A percentile compares a stretch with the other conserved stretches of the same genome.
These are phyloP conservation scores for Saccharomyces hybrid DNA, from an alignment of 1,139 yeast genomes.

Conservation along the genomic window DNA sequence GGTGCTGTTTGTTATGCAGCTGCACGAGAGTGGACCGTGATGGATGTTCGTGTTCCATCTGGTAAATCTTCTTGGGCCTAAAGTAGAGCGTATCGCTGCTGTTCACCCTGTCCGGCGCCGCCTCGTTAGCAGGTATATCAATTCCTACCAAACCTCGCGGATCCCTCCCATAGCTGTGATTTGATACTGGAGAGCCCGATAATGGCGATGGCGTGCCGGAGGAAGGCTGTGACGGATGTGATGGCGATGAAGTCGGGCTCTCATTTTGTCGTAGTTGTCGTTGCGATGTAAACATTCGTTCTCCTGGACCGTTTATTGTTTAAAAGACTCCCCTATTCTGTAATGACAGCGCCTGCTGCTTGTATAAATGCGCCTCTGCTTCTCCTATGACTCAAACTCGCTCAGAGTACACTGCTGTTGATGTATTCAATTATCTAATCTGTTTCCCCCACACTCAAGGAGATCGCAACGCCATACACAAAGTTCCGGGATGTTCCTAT, in stretches of 20 bases:
- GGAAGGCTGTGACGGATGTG: slow-evolving; percentile 4
- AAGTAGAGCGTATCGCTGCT: slow-evolving; percentile 15
- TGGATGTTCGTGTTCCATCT: slow-evolving; percentile 13
- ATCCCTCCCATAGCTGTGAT: background rate
- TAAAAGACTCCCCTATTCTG: background rate
- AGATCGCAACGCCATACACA: slow-evolving; percentile 1
- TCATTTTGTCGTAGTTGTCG: background rate
- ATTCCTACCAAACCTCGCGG: slow-evolving; percentile 1
- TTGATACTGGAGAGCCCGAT: background rate
- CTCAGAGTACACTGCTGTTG: background rate
- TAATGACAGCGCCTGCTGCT: background rate
- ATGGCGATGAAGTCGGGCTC: background rate
- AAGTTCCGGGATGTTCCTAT: background rate
- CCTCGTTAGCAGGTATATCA: background rate
- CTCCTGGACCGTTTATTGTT: background rate
- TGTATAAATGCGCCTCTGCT: background rate
- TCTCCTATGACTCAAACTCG: background rate
- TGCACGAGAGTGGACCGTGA: slow-evolving; percentile 33
- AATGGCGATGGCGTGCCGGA: background rate
- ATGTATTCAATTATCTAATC: background rate
- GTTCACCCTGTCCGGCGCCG: slow-evolving; percentile 1
- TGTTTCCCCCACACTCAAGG: background rate
- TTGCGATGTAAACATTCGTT: background rate
- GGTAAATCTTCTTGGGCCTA: slow-evolving; percentile 16
- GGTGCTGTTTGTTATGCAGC: background rate